Conservation (phyloP, 2,329 filamentous ascomycete genomes). For the Paracorniculantispora psalliotae region DNA sequence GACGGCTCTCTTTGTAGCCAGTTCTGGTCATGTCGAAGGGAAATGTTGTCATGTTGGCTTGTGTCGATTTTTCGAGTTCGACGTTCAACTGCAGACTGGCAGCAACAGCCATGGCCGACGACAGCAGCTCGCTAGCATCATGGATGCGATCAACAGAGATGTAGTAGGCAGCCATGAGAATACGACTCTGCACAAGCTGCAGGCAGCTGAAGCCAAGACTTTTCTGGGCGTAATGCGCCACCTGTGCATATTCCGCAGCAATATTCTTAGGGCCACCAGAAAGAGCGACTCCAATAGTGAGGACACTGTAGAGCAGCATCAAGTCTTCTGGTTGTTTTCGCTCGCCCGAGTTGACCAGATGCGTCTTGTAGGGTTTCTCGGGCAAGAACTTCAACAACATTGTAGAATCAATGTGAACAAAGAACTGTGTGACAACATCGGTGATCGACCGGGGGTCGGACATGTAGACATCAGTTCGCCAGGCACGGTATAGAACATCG, state of each 20-base stretch:
- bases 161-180: constrained; percentile 64
- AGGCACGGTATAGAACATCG: constrained; percentile 43
- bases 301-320: constrained; percentile 43
- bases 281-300: constrained; percentile 34
- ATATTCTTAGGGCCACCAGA: constrained; percentile 34
- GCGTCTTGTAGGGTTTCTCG: constrained; percentile 34
- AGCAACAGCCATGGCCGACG: constrained; percentile 55
- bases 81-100: constrained; percentile 58
- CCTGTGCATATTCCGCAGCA: constrained; percentile 39
- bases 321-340: constrained; percentile 37
- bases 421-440: constrained; percentile 37
- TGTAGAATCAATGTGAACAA: constrained; percentile 36
- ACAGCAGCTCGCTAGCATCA: constrained; percentile 60
- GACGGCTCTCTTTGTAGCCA: constrained; percentile 60
- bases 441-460: constrained; percentile 37
- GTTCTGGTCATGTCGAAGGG: constrained; percentile 54
- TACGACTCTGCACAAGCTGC: constrained; percentile 61
- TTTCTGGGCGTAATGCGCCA: constrained; percentile 52
- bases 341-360: constrained; percentile 30
- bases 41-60: constrained; percentile 34
- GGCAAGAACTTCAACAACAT: constrained; percentile 39
- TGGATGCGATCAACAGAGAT: constrained; percentile 55
- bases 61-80: constrained; percentile 48
- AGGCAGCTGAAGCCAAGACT: constrained; percentile 33
- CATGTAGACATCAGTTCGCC: constrained; percentile 46